phyloP scores from a whole-genome alignment of 768 basidiomycete species.

The Suillus luteus region DNA sequence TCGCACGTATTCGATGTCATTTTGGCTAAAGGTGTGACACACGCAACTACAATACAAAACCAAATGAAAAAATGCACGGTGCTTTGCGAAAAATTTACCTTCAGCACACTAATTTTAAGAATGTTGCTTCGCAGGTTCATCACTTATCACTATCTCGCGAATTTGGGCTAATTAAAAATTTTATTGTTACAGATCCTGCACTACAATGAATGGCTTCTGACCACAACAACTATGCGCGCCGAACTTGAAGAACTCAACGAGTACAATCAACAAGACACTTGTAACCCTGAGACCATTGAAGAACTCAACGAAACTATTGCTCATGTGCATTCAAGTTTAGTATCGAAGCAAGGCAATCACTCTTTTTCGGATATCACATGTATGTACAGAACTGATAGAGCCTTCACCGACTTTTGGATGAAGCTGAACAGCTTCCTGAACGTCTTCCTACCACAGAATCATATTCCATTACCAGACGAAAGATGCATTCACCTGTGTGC shows the following conservation, averaged over 20 bases:
- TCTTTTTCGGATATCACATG: not conserved
- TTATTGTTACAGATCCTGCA: not conserved
- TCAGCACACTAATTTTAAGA: conserved; percentile 32
- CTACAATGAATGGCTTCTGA: not conserved
- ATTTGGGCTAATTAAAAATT: not conserved
- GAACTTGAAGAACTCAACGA: conserved; percentile 17
- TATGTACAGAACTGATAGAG: not conserved
- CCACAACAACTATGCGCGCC: conserved; percentile 10
- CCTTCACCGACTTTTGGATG: conserved; percentile 10
- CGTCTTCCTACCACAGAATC: not conserved
- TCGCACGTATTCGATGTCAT: conserved; percentile 37
- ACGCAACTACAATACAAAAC: conserved; percentile 36
- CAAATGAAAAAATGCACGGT: conserved; percentile 34
- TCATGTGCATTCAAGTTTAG: conserved; percentile 1
- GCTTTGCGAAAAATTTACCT: conserved; percentile 25
- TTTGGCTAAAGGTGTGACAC: conserved; percentile 31
- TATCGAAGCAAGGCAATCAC: not conserved
- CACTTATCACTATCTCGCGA: conserved; percentile 13
- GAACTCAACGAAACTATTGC: not conserved
- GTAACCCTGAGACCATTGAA: conserved; percentile 13
- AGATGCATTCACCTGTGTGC: not conserved
- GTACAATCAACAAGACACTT: conserved; percentile 26
- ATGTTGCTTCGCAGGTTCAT: conserved; percentile 27
- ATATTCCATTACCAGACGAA: not conserved
- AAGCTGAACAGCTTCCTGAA: conserved; percentile 12